Evolutionary conservation across 2,329 filamentous ascomycete genomes (phyloP), one percentile per base, ranked within the genome.

Genomic region (Paracorniculantispora psalliotae): DNA sequence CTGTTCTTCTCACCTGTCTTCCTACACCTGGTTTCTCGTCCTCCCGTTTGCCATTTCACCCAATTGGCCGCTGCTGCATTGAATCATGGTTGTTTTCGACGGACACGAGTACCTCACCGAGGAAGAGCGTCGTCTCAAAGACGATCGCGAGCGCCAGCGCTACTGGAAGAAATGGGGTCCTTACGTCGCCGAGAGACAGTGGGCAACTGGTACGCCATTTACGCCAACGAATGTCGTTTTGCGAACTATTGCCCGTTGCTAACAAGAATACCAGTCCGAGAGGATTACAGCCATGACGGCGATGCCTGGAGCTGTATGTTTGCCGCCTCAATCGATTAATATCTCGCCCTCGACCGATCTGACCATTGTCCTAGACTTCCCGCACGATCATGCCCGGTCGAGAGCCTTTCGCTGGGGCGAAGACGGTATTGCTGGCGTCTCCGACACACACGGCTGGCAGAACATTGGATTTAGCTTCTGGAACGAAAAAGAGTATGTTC

Each of bases 131-230:
- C 88, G 94, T 52, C 82, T 97, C 66, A 88, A 89, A 70, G 86
- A 96, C 70, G 93, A 97, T 75, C 85, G 87, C 61, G 85, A 93
- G 64, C 87, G 88, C 63, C 83, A 77, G 64, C 93, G 91, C 73
- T 97, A 97, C 79, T 97, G 93, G 93, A 97, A 97, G 84, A 91
- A 89, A 85, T 97, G 92, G 92, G 93, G 93, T 58, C 88, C 92
- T 25, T 97, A 97, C 70, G 88, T 96, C 67, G 86, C 92, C 58
- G 93, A 97, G 79, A 82, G 92, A 70, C 92, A 97, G 79, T 97
- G 93, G 93, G 92, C 92, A 60, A 96, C 92, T 66, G 92, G 90
- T 89, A 77, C 68, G 59, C 61, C 61, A 55, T 37, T 53, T 12
- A 17, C 46, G 39, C 23, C 59, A 19, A 46, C 41, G 25, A 30